A percentile compares a stretch with the other conserved stretches of the same genome.
Conservation (phyloP, 208 protist genomes). For the Trypanosoma melophagium region DNA sequence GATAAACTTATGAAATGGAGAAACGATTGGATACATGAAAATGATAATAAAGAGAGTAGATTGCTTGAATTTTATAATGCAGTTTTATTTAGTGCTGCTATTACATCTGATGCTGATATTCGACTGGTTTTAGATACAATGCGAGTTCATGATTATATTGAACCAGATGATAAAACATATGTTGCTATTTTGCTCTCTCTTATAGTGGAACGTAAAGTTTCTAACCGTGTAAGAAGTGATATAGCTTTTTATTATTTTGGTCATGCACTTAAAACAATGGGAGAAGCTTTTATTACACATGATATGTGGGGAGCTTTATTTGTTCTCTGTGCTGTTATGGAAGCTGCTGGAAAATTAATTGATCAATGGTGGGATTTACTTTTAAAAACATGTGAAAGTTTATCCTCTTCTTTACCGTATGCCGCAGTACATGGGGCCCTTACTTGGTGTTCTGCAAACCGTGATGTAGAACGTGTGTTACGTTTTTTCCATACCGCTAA, state of each 20-base stretch:
- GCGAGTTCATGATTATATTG: conserved; percentile 43
- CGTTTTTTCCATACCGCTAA: conserved; percentile 65
- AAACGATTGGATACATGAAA: conserved; percentile 27
- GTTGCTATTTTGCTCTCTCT: conserved; percentile 41
- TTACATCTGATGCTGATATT: conserved; percentile 36
- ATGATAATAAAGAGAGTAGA: not conserved
- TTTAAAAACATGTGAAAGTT: conserved; percentile 10
- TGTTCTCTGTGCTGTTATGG: conserved; percentile 40
- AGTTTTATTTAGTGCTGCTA: conserved; percentile 42
- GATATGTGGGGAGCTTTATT: conserved; percentile 65
- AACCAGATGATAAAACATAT: conserved; percentile 48
- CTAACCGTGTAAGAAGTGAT: conserved; percentile 37
- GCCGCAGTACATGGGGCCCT: conserved; percentile 57
- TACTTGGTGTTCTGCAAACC: conserved; percentile 56
- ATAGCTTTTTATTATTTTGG: conserved; percentile 73
- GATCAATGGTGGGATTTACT: conserved; percentile 75
- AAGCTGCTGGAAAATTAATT: conserved; percentile 70
- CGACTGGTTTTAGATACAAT: conserved; percentile 55
- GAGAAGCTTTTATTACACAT: conserved; percentile 33
- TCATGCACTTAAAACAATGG: conserved; percentile 43
- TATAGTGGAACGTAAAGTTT: conserved; percentile 8
- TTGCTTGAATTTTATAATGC: conserved; percentile 57
- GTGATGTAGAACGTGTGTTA: conserved; percentile 69
- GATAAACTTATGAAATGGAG: conserved; percentile 27
- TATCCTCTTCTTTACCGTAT: conserved; percentile 46